Base-by-base conservation (phyloP, 1,139 yeast genomes). In the Sugiyamaella pinicola region DNA sequence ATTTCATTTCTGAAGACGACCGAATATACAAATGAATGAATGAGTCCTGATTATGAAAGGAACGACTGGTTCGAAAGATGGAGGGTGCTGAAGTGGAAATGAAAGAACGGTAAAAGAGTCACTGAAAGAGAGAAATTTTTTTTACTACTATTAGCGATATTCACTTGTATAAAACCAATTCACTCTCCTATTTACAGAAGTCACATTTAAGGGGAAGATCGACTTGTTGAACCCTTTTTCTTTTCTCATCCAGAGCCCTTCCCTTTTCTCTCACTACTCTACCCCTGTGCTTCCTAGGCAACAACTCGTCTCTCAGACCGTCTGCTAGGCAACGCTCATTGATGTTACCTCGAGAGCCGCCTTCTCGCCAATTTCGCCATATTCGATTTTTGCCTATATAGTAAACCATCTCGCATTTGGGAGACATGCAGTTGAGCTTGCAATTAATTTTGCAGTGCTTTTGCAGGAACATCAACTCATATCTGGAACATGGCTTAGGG, bases 1-100 rank as follows among this genome's bases (percentile, higher is more conserved):
- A 43, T 17, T 22, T 43, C 47, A 43, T 43, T 43, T 13, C 6
- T 43, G 10, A 43, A 33, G 33, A 43, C 17, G 33, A 33, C 7
- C 8, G 15, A 31, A 9, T 17, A 28, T 18, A 12, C 7, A 29
- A 8, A 29, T 24, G 5, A 34, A 34, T 4, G 38, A 34, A 34
- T 34, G 21, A 15, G 38, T 3, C 31, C 12, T 9, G 8, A 28
- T 10, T 34, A 18, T 34, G 21, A 34, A 34, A 10, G n/a, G 10
- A 18, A 15, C 10, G 38, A 34, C n/a, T 34, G 9, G 18, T 34
- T 5, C 18, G 31, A 9, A 28, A 28, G 12, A 28, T 9, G 31
- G 8, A 28, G 31, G 31, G 12, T 28, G 8, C 8, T 9, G 12
- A n/a, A n/a, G n/a, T n/a, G n/a, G n/a, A n/a, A n/a, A n/a, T n/a